Evolutionary conservation across 495 filamentous ascomycete genomes (phyloP), one percentile per base, ranked within the genome.

Genomic region (Penicillium parvum): DNA sequence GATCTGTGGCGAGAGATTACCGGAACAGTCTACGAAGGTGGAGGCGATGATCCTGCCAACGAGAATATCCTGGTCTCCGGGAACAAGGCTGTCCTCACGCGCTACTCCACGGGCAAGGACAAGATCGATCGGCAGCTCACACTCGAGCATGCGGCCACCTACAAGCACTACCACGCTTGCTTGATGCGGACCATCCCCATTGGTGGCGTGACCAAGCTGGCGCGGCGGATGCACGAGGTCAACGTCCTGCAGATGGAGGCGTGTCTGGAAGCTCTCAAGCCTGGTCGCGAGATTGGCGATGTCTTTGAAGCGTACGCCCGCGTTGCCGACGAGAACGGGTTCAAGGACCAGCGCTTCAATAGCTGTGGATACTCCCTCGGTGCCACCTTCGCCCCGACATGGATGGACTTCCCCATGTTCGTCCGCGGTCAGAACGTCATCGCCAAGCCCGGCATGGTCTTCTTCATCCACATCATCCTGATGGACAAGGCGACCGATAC

Each of bases 391-490:
- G 30, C 51, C 0, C 55, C 55, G 11, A 58, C 51, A 1, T 58
- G 51, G 55, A 58, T 58, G 51, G 55, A 58, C 30, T 58, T 49
- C 27, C 55, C 51, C 17, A 58, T 58, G 51, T 58, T 58, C 34
- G 51, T 58, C 11, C 47, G 51, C 0, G 47, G 55, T 3, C 47
- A 58, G 37, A 37, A 52, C 7, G 51, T 58, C 1, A 36, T 58
- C 7, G 51, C 47, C 9, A 15, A 46, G 37, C 34, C 36, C 2
- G 51, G 55, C 3, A 58, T 58, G 51, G 51, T 58, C 11, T 58
- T 58, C 17, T 58, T 58, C 25, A 58, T 58, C 11, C 51, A 58
- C 40, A 58, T 58, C 2, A 58, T 58, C 30, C 38, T 58, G 10
- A 58, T 58, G 51, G 55, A 58, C 16, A 58, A 51, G 38, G 55